phyloP scores from a whole-genome alignment of 2,329 filamentous ascomycete genomes.

The Neonectria hederae region DNA sequence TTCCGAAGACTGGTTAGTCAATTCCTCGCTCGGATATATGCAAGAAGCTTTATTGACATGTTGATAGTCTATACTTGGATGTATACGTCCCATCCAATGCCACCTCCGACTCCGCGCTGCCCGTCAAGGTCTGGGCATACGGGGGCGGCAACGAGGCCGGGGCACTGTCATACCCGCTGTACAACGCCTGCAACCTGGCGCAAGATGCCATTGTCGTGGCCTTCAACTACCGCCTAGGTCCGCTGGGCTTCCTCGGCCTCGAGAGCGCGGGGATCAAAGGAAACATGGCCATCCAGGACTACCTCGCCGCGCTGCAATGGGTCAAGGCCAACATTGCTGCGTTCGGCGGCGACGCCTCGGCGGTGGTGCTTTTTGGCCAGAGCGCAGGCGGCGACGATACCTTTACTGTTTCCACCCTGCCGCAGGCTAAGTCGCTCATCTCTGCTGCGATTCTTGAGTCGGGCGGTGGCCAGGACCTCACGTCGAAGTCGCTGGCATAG shows the following conservation, averaged over 20 bases:
- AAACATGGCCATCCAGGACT: conserved; percentile 31
- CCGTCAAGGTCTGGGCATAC: conserved; percentile 34
- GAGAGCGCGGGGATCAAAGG: conserved; percentile 24
- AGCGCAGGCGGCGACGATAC: conserved; percentile 26
- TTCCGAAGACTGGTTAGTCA: conserved; percentile 31
- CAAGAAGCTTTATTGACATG: not conserved
- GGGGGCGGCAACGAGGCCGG: conserved; percentile 26
- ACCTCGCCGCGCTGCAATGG: conserved; percentile 24
- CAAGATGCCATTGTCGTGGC: conserved; percentile 42
- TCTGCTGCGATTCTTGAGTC: conserved; percentile 22
- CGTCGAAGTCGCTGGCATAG: conserved; percentile 11
- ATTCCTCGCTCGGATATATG: not conserved
- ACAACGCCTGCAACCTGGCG: conserved; percentile 34
- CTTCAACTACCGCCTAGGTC: conserved; percentile 32
- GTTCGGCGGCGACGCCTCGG: conserved; percentile 53
- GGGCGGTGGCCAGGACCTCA: conserved; percentile 24
- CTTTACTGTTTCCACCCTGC: conserved; percentile 22
- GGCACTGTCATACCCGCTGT: conserved; percentile 22
- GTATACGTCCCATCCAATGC: conserved; percentile 25
- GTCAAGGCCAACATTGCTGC: conserved; percentile 28
- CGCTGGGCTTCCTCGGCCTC: conserved; percentile 25
- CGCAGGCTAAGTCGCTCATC: conserved; percentile 18
- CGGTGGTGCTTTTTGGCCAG: conserved; percentile 48
- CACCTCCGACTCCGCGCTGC: conserved; percentile 9
- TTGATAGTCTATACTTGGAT: conserved; percentile 24